Conservation (phyloP, 2,329 filamentous ascomycete species). For the Parafenestella ontariensis region DNA sequence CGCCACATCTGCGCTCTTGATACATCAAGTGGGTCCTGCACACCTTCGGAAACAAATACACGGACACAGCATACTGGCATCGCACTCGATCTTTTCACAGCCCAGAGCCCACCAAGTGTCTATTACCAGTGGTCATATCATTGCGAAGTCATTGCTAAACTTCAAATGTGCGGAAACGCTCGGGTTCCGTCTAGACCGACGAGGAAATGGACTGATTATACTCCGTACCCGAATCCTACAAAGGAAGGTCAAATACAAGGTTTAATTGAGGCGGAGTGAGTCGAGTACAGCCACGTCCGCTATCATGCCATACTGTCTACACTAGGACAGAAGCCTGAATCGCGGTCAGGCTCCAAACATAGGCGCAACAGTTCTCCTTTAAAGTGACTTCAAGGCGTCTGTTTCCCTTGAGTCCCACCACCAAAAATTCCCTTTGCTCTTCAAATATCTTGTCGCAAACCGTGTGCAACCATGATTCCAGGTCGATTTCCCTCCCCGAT, state of each 20-base stretch:
- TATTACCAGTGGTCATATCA: not conserved
- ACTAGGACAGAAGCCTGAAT: not conserved
- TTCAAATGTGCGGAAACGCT: not conserved
- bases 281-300: not conserved
- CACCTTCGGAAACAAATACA: too few relatives aligned
- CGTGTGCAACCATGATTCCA: not conserved
- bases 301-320: not conserved
- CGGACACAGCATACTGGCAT: not conserved
- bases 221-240: not conserved
- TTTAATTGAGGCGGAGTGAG: not conserved
- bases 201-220: too few relatives aligned
- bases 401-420: not conserved
- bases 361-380: not conserved
- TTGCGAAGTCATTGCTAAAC: not conserved
- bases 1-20: not conserved
- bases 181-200: not conserved
- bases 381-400: not conserved
- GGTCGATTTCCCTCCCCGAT: slow-evolving; percentile 8
- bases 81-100: not conserved
- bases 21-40: not conserved
- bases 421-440: not conserved
- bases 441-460: not conserved
- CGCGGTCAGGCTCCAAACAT: not conserved
- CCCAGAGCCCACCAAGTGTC: not conserved
- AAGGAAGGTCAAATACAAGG: not conserved